A percentile compares a stretch with the other conserved stretches of the same genome.
phyloP scores from a whole-genome alignment of 2,329 filamentous ascomycete genomes.

The Rutstroemia sp. region DNA sequence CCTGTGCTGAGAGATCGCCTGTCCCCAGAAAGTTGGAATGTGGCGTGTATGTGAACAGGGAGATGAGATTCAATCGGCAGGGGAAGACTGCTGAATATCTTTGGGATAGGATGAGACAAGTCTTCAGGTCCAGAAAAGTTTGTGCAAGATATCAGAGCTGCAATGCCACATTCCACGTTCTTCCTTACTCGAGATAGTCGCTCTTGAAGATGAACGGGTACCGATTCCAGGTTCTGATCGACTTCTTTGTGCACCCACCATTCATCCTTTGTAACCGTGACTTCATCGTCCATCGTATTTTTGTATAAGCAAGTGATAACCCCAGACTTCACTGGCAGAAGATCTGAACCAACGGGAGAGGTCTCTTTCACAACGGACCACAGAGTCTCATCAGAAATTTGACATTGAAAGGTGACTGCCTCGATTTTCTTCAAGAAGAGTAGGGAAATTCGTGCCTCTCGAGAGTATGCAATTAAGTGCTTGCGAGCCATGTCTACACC shows the following conservation, averaged over 20 bases:
- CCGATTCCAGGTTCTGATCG: constrained; percentile 7
- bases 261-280: constrained; percentile 12
- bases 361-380: constrained; percentile 16
- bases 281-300: not conserved
- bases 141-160: constrained; percentile 13
- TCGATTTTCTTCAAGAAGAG: constrained; percentile 21
- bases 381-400: constrained; percentile 6
- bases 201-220: constrained; percentile 8
- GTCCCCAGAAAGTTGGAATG: constrained; percentile 28
- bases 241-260: constrained; percentile 17
- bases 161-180: constrained; percentile 19
- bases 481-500: not conserved
- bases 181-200: constrained; percentile 17
- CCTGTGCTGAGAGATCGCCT: constrained; percentile 21
- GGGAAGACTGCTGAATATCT: not conserved
- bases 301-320: constrained; percentile 7
- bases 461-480: constrained; percentile 17
- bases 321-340: constrained; percentile 5
- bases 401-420: constrained; percentile 16
- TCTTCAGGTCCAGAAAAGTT: not conserved
- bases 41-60: constrained; percentile 26
- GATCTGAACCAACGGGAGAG: not conserved
- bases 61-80: constrained; percentile 19
- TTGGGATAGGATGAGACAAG: not conserved
- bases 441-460: constrained; percentile 22